Percentiles rank a stretch among this genome's conserved stretches.
Conservation (phyloP, 768 basidiomycete genomes). For the Boletus speciosus region DNA sequence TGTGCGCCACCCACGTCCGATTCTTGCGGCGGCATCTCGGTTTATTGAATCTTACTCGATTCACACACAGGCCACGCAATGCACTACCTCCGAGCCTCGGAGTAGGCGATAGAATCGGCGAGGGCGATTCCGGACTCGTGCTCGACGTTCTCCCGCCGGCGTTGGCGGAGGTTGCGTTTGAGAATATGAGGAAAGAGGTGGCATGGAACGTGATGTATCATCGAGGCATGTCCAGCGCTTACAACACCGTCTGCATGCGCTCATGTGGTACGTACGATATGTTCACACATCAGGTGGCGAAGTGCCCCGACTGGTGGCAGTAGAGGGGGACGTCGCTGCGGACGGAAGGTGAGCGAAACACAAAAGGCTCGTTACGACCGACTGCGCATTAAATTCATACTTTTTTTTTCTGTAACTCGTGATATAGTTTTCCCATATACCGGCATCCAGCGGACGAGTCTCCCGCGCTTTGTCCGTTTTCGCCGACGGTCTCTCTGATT, state of each 20-base stretch:
- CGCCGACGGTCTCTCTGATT: conserved; percentile 64
- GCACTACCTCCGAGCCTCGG: conserved; percentile 26
- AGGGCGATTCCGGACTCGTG: conserved; percentile 66
- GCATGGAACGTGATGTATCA: conserved; percentile 73
- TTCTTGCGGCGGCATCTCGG: conserved; percentile 1
- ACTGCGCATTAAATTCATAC: not conserved
- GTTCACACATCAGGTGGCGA: conserved; percentile 54
- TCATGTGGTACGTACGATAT: conserved; percentile 2
- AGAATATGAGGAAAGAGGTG: conserved; percentile 58
- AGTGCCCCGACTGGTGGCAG: conserved; percentile 63
- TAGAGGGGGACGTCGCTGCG: conserved; percentile 50
- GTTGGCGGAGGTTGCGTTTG: conserved; percentile 55
- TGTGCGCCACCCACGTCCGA: conserved; percentile 13
- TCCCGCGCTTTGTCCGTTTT: conserved; percentile 63
- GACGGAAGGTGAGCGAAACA: conserved; percentile 44
- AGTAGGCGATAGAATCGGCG: conserved; percentile 48
- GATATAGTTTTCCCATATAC: conserved; percentile 66
- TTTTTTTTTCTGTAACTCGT: not conserved
- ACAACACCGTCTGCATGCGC: not conserved
- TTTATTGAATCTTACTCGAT: conserved; percentile 1
- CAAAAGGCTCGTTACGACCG: conserved; percentile 14
- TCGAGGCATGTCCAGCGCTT: conserved; percentile 45
- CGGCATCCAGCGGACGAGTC: conserved; percentile 81
- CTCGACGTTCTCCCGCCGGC: conserved; percentile 54
- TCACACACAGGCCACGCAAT: conserved; percentile 20